phyloP scores from a whole-genome alignment of 2,329 filamentous ascomycete species.

The Xylaria sp. region DNA sequence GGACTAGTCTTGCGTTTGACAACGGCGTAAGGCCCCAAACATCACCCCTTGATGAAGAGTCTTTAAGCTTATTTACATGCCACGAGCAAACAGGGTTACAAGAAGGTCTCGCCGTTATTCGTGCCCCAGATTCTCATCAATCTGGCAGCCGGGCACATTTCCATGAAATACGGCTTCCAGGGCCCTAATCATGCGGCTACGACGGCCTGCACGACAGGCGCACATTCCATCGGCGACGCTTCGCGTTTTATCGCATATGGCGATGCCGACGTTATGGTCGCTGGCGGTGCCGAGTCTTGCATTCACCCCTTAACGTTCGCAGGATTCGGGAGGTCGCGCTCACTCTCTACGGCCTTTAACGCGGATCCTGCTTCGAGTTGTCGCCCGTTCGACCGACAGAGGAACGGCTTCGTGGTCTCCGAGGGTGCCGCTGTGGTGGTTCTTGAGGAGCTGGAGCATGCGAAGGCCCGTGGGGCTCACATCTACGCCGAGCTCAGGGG shows the following conservation, averaged over 20 bases:
- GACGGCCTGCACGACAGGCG: conserved; percentile 94
- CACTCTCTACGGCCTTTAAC: conserved; percentile 83
- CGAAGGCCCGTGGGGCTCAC: conserved; percentile 73
- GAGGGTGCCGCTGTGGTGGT: conserved; percentile 90
- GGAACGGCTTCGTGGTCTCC: conserved; percentile 88
- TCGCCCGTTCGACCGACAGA: conserved; percentile 81
- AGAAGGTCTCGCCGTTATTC: conserved; percentile 90
- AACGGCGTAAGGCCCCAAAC: conserved; percentile 62
- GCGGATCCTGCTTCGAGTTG: conserved; percentile 72
- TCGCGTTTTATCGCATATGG: conserved; percentile 90
- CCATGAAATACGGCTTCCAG: conserved; percentile 87
- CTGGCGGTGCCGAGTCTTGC: conserved; percentile 93
- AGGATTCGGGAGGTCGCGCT: conserved; percentile 87
- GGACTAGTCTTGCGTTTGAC: conserved; percentile 78
- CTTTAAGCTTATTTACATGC: conserved; percentile 9
- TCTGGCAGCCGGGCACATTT: conserved; percentile 90
- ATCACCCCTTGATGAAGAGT: background rate
- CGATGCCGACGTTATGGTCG: conserved; percentile 93
- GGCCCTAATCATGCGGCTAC: conserved; percentile 93
- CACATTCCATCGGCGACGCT: conserved; percentile 93
- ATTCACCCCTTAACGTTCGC: conserved; percentile 93
- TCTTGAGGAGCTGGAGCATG: conserved; percentile 90
- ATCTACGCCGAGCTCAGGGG: conserved; percentile 91
- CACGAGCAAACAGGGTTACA: conserved; percentile 71
- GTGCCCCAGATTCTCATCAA: conserved; percentile 94